These are phyloP conservation scores for Coemansia biformis DNA, from an alignment of 192 early-diverging fungal species.

Conservation along the genomic window DNA sequence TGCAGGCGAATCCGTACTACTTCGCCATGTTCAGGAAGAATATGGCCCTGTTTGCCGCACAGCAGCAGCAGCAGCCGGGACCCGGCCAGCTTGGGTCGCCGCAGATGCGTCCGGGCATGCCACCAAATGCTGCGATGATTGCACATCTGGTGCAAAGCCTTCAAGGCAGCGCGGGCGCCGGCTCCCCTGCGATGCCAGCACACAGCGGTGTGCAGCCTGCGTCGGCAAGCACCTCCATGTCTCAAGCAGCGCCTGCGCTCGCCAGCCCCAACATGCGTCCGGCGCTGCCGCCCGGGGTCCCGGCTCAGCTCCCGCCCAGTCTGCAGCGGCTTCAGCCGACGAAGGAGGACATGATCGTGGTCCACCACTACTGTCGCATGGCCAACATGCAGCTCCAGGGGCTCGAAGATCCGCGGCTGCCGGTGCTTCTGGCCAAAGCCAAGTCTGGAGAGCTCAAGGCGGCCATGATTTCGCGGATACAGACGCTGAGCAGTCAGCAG, in stretches of 20 bases:
- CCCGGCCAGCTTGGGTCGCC: conserved; percentile 22
- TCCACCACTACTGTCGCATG: conserved; percentile 25
- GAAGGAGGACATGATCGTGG: conserved; percentile 23
- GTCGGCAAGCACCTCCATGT: neutral
- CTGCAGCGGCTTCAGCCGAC: conserved; percentile 25
- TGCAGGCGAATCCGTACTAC: conserved; percentile 38
- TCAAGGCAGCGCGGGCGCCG: conserved; percentile 6
- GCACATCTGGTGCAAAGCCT: conserved; percentile 20
- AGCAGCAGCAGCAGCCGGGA: conserved; percentile 13
- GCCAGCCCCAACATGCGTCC: conserved; percentile 17
- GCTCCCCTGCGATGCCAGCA: neutral
- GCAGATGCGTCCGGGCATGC: conserved; percentile 24
- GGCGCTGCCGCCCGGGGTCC: neutral
- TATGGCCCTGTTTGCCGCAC: conserved; percentile 3
- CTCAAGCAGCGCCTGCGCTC: conserved; percentile 3
- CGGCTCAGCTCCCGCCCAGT: neutral
- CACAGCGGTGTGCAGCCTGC: neutral
- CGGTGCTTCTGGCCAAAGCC: conserved; percentile 17
- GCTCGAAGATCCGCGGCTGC: conserved; percentile 15
- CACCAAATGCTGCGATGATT: conserved; percentile 15
- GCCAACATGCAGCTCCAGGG: conserved; percentile 13
- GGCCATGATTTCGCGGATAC: conserved; percentile 11
- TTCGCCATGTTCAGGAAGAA: conserved; percentile 19
- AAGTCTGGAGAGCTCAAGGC: conserved; percentile 28
- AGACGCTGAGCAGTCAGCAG: conserved; percentile 8